Evolutionary conservation across 768 basidiomycete species (phyloP), one percentile per base, ranked within the genome.

Genomic region (Kwoniella sp.): DNA sequence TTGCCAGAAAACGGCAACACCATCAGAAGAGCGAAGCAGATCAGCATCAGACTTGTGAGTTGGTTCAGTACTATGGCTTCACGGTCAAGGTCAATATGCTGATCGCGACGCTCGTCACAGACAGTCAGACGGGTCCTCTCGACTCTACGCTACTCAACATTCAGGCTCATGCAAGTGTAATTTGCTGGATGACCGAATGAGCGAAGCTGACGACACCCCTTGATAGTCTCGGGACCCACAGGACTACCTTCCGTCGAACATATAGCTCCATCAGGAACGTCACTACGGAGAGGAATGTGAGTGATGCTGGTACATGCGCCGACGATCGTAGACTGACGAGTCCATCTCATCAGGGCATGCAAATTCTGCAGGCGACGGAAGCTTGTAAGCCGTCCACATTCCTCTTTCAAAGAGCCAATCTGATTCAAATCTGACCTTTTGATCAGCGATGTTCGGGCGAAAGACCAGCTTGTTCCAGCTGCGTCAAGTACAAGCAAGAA

Each of bases 361-460:
- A 64, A 58, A 27, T 76, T 76, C 58, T 76, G 74, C 60, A 63
- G 74, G 17, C 30, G 65, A 27, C 44, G 74, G 36, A 76, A 76
- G 57, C 55, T 76, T 21, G 72, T 73, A 47, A 47, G 66, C 50
- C 40, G 57, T 29, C 13, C 46, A 19, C 25, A 5, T 4, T 33
- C 10, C 22, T 36, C 8, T 55, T 1, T 50, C 26, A 33, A n/a
- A n/a, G n/a, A n/a, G 47, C 25, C 17, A 5, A 17, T 24, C 47
- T 1, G 2, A 55, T 26, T 1, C 12, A 37, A 19, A 33, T 36
- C 48, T 57, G 15, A 36, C 61, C 52, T 6, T 33, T 5, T 33
- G 7, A 33, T 22, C n/a, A 74, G 72, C 62, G 69, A 10, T 77
- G 75, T 57, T 68, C 70, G 15, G 75, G 68, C 1, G 71, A 67